phyloP scores from a whole-genome alignment of 2,329 filamentous ascomycete genomes.

The Aspergillus luchuensis region DNA sequence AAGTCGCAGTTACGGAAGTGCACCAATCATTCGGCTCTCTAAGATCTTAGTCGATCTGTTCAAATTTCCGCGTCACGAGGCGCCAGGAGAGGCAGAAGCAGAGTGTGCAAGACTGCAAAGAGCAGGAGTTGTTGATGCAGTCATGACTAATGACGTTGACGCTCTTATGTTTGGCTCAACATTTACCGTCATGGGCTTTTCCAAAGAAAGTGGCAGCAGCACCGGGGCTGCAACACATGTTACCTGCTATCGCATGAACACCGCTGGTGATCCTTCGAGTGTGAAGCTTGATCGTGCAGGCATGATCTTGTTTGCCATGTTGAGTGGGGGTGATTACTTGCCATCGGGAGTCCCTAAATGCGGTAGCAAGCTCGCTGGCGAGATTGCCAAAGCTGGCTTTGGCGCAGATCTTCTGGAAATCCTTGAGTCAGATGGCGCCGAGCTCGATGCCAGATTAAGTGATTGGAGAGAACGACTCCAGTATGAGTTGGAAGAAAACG shows the following conservation, averaged over 20 bases:
- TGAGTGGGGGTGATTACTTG: slow-evolving; percentile 94
- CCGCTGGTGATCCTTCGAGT: slow-evolving; percentile 27
- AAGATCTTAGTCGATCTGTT: slow-evolving; percentile 84
- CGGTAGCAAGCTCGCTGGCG: slow-evolving; percentile 83
- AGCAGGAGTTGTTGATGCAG: slow-evolving; percentile 83
- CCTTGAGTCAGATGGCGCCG: slow-evolving; percentile 57
- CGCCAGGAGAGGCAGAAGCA: slow-evolving; percentile 92
- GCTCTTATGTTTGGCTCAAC: slow-evolving; percentile 95
- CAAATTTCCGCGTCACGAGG: slow-evolving; percentile 79
- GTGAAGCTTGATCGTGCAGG: slow-evolving; percentile 71
- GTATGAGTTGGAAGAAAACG: slow-evolving; percentile 79
- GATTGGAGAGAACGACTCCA: slow-evolving; percentile 72
- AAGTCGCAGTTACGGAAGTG: slow-evolving; percentile 59
- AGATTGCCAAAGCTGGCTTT: slow-evolving; percentile 86
- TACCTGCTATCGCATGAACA: slow-evolving; percentile 68
- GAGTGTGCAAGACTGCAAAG: slow-evolving; percentile 87
- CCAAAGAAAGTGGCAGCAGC: slow-evolving; percentile 68
- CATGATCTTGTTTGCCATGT: slow-evolving; percentile 90
- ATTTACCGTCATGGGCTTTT: slow-evolving; percentile 78
- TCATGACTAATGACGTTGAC: slow-evolving; percentile 94
- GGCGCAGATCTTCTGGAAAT: slow-evolving; percentile 67
- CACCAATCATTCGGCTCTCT: slow-evolving; percentile 69
- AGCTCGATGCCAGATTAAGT: slow-evolving; percentile 45
- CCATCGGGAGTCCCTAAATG: slow-evolving; percentile 85
- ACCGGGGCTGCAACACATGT: slow-evolving; percentile 74